Evolutionary conservation across 768 basidiomycete genomes (phyloP).

Genomic region (Hygrocybe coccinea): DNA sequence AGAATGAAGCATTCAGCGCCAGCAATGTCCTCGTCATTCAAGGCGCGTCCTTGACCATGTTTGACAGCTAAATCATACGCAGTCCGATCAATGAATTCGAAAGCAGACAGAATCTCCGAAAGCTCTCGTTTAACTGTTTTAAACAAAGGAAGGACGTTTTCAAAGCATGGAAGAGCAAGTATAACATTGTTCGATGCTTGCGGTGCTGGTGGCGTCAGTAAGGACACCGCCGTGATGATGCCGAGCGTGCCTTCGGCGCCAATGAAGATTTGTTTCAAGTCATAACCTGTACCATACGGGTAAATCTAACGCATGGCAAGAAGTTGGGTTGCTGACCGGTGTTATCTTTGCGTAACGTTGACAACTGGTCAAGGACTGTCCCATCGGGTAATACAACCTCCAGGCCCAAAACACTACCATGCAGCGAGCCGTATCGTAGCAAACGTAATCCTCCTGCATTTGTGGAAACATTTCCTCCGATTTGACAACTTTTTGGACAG

Average conservation of each 20-base stretch:
- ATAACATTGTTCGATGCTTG: slow-evolving; percentile 88
- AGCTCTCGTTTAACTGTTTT: slow-evolving; percentile 73
- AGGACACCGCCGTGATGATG: slow-evolving; percentile 90
- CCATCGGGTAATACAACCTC: slow-evolving; percentile 96
- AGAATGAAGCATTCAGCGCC: slow-evolving; percentile 86
- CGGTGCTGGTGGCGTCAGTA: slow-evolving; percentile 80
- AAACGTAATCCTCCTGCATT: slow-evolving; percentile 97
- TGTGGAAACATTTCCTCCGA: slow-evolving; percentile 94
- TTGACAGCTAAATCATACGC: slow-evolving; percentile 80
- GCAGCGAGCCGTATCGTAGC: slow-evolving; percentile 89
- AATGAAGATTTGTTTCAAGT: slow-evolving; percentile 97
- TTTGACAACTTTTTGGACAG: slow-evolving; percentile 71
- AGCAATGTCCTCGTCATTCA: slow-evolving; percentile 67
- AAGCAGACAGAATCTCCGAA: slow-evolving; percentile 94
- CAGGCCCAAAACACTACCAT: slow-evolving; percentile 90
- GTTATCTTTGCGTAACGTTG: slow-evolving; percentile 94
- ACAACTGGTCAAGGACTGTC: slow-evolving; percentile 81
- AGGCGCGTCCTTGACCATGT: slow-evolving; percentile 74
- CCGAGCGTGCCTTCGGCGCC: slow-evolving; percentile 97
- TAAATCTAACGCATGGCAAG: background rate
- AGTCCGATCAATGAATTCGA: slow-evolving; percentile 91
- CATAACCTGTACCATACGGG: slow-evolving; percentile 63
- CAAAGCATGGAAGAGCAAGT: slow-evolving; percentile 81
- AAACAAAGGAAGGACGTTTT: slow-evolving; percentile 82
- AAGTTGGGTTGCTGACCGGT: slow-evolving; percentile 57